Percentiles rank a stretch among this genome's conserved stretches.
Evolutionary conservation across 1,284 basidiomycete genomes (phyloP).

Genomic region (Austroboletus novae-zelandiae): DNA sequence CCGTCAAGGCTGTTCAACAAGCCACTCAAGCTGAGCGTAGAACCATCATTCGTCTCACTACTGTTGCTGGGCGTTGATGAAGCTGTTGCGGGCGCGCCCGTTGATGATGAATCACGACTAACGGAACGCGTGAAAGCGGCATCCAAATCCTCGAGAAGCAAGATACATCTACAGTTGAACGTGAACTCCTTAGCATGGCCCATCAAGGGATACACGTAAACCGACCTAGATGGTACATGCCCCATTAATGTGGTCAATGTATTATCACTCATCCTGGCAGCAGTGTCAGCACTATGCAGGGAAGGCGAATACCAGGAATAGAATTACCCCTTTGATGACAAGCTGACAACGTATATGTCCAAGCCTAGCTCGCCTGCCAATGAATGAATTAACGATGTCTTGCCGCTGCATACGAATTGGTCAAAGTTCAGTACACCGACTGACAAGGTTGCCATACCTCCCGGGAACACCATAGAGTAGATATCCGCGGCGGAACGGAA

Average conservation of each 20-base stretch:
- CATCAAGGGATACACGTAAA: background rate
- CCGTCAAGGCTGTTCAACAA: slow-evolving; percentile 84
- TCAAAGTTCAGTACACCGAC: slow-evolving; percentile 7
- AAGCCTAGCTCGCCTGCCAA: slow-evolving; percentile 83
- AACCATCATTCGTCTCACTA: slow-evolving; percentile 60
- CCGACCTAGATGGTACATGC: slow-evolving; percentile 75
- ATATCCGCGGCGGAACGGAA: slow-evolving; percentile 84
- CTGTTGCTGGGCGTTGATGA: slow-evolving; percentile 39
- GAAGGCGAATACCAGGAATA: background rate
- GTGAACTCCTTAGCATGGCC: slow-evolving; percentile 12
- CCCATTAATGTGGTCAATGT: slow-evolving; percentile 80
- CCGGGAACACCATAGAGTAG: slow-evolving; percentile 80
- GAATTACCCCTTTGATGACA: slow-evolving; percentile 79
- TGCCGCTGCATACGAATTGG: slow-evolving; percentile 51
- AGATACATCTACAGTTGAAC: slow-evolving; percentile 59
- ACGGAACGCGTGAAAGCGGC: slow-evolving; percentile 83
- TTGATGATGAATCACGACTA: slow-evolving; percentile 74
- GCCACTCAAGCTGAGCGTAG: slow-evolving; percentile 78
- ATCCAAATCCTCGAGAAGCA: slow-evolving; percentile 85
- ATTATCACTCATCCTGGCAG: slow-evolving; percentile 79
- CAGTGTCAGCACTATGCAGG: slow-evolving; percentile 10
- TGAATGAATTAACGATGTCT: slow-evolving; percentile 82
- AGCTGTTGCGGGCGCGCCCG: slow-evolving; percentile 58
- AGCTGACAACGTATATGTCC: slow-evolving; percentile 84
- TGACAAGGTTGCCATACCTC: slow-evolving; percentile 47